Evolutionary conservation across 2,329 filamentous ascomycete genomes (phyloP).

Genomic region (Paraphoma sp.): DNA sequence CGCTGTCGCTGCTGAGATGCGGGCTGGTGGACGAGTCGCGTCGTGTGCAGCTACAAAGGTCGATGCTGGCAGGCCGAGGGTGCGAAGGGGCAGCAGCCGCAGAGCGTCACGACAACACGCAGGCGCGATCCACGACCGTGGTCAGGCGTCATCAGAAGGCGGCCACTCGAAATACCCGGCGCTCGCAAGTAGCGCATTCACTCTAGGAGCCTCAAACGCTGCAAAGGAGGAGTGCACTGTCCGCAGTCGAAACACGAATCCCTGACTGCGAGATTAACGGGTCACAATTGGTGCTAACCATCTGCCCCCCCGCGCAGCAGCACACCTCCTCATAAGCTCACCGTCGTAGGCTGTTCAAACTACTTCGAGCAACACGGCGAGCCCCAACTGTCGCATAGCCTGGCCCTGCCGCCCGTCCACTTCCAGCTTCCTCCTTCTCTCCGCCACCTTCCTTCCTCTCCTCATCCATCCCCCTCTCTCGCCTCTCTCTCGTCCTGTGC

Average conservation of each 20-base stretch:
- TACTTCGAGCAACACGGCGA: background rate
- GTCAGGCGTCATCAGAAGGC: too few relatives aligned
- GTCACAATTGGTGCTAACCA: background rate
- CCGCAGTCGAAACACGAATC: background rate
- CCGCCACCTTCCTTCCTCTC: background rate
- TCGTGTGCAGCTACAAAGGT: background rate
- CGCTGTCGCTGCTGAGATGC: background rate
- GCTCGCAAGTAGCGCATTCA: conserved; percentile 5
- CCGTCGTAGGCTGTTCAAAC: too few relatives aligned
- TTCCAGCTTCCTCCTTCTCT: background rate
- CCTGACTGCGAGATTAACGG: background rate
- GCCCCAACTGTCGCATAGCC: background rate
- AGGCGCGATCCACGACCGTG: background rate
- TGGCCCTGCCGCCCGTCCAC: background rate
- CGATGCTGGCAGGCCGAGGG: background rate
- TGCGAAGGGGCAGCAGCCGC: background rate
- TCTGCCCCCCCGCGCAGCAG: background rate
- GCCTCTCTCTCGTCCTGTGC: background rate
- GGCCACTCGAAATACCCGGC: background rate
- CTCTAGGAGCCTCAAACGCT: conserved; percentile 19
- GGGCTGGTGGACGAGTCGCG: background rate
- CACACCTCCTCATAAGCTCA: background rate
- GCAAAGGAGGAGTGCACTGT: conserved; percentile 19
- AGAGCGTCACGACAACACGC: background rate
- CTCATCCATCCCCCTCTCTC: background rate